Evolutionary conservation across 495 filamentous ascomycete species (phyloP).

Genomic region (Bryoglossum gracile): DNA sequence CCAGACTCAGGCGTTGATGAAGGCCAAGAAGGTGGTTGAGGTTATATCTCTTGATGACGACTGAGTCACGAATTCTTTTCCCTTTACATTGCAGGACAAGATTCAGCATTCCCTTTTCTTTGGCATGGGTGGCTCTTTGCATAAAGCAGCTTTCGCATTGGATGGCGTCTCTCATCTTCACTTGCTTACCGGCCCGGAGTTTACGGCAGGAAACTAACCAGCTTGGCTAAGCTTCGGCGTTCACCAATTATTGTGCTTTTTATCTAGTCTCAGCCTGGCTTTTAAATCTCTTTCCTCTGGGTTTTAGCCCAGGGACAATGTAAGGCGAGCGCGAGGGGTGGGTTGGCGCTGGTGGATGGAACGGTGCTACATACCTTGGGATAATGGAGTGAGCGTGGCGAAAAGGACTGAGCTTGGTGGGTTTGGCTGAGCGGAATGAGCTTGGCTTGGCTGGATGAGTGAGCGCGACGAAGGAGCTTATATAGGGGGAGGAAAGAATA

Average conservation of each 20-base stretch:
- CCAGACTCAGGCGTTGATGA: background rate
- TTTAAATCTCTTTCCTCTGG: too few species aligned
- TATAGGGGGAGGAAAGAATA: too few species aligned
- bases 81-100: background rate
- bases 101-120: background rate
- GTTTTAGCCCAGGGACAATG: background rate
- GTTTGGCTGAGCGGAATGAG: too few species aligned
- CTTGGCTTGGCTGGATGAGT: too few species aligned
- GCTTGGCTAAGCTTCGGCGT: background rate
- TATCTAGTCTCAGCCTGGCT: too few species aligned
- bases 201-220: too few species aligned
- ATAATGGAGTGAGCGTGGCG: too few species aligned
- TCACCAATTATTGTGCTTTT: background rate
- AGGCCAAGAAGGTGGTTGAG: constrained; percentile 9
- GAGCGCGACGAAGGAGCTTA: too few species aligned
- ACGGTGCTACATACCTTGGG: too few species aligned
- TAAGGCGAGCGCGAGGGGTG: background rate
- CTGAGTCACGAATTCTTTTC: background rate
- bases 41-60: constrained; percentile 22
- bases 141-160: background rate
- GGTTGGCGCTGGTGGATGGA: too few species aligned
- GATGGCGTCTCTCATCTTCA: background rate
- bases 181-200: background rate
- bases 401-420: too few species aligned
- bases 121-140: background rate